A percentile compares a stretch with the other conserved stretches of the same genome.
These are phyloP conservation scores for Phyllachora maydis DNA, from an alignment of 2,329 filamentous ascomycete genomes.

Conservation along the genomic window DNA sequence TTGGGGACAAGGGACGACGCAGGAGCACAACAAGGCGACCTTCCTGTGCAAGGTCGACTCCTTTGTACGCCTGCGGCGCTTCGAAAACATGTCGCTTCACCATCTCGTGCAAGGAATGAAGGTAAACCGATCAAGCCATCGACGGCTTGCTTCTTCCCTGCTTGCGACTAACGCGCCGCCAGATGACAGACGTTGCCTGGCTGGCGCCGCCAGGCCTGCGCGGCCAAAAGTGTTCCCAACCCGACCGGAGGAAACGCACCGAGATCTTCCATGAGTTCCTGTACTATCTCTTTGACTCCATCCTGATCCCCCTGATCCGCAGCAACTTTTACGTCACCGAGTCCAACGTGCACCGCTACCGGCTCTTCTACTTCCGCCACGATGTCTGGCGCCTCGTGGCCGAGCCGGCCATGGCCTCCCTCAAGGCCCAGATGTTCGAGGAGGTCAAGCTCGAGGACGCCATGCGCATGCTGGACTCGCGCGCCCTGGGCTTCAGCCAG, in stretches of 20 bases:
- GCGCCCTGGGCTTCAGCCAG: slow-evolving; percentile 55
- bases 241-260: slow-evolving; percentile 53
- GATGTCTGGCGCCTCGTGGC: slow-evolving; percentile 70
- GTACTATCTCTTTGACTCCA: slow-evolving; percentile 84
- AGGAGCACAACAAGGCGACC: slow-evolving; percentile 34
- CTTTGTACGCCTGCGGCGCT: slow-evolving; percentile 61
- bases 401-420: slow-evolving; percentile 44
- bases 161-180: slow-evolving; percentile 3
- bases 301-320: slow-evolving; percentile 70
- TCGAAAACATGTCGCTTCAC: slow-evolving; percentile 64
- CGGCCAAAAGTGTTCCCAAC: slow-evolving; percentile 37
- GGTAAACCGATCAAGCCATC: slow-evolving; percentile 30
- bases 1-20: slow-evolving; percentile 40
- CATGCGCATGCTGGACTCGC: slow-evolving; percentile 32
- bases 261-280: slow-evolving; percentile 72
- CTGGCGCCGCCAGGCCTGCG: slow-evolving; percentile 32
- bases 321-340: slow-evolving; percentile 92
- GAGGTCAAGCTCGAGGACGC: slow-evolving; percentile 43
- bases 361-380: slow-evolving; percentile 83
- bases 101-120: slow-evolving; percentile 57
- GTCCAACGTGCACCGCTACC: slow-evolving; percentile 58
- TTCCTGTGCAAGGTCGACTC: slow-evolving; percentile 51
- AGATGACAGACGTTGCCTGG: slow-evolving; percentile 57
- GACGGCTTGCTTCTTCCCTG: slow-evolving; percentile 1
- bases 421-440: slow-evolving; percentile 61